phyloP scores from a whole-genome alignment of 768 basidiomycete genomes.

The Termitomyces sp. region DNA sequence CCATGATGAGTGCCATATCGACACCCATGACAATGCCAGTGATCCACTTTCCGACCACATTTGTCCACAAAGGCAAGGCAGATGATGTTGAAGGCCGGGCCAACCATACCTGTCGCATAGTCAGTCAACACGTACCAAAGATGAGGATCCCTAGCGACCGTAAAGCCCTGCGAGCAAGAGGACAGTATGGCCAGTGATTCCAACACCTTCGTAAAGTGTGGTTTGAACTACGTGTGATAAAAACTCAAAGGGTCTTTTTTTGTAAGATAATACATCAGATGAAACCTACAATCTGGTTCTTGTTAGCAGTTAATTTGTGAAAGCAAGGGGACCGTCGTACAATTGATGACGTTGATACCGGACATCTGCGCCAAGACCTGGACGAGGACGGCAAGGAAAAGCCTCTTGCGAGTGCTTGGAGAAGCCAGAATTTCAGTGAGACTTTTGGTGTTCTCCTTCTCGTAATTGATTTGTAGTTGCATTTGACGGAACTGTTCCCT shows the following conservation, averaged over 20 bases:
- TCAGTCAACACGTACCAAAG: not conserved
- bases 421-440: not conserved
- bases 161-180: not conserved
- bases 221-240: not conserved
- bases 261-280: not conserved
- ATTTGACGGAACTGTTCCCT: not conserved
- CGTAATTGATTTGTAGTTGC: not conserved
- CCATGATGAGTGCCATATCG: constrained; percentile 15
- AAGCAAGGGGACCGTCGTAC: not conserved
- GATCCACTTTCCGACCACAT: constrained; percentile 16
- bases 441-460: not conserved
- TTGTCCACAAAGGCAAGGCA: constrained; percentile 10
- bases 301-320: not conserved
- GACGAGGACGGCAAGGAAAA: not conserved
- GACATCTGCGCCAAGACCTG: not conserved
- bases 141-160: not conserved
- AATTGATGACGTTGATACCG: not conserved
- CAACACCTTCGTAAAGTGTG: too few relatives aligned
- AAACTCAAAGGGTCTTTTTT: not conserved
- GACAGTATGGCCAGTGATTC: not conserved
- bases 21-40: constrained; percentile 13
- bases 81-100: constrained; percentile 11
- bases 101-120: not conserved
- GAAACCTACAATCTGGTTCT: not conserved
- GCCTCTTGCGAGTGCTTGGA: not conserved